These are phyloP conservation scores for Phytophthora tubulina DNA, from an alignment of 352 stramenopile species.

Conservation along the genomic window DNA sequence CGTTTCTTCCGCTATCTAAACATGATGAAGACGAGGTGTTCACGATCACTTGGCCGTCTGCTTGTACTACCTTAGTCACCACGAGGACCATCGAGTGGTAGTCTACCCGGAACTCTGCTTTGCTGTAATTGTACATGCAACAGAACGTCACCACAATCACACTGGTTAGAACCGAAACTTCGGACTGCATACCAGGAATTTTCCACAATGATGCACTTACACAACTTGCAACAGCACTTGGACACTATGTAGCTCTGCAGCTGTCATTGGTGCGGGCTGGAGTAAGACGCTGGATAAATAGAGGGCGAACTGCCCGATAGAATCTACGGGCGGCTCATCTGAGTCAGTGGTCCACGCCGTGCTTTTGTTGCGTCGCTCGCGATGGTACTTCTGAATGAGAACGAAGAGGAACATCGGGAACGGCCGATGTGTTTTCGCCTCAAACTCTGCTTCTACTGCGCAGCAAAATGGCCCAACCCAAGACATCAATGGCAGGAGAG, in stretches of 20 bases:
- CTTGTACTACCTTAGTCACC: constrained; percentile 44
- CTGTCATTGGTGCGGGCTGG: constrained; percentile 62
- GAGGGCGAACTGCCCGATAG: constrained; percentile 80
- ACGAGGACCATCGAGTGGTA: constrained; percentile 47
- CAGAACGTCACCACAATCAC: constrained; percentile 7
- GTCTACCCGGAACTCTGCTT: constrained; percentile 57
- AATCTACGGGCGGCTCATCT: constrained; percentile 77
- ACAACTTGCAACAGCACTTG: constrained; percentile 86
- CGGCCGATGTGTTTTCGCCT: constrained; percentile 80
- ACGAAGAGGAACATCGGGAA: constrained; percentile 80
- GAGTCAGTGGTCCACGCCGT: constrained; percentile 65
- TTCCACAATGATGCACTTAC: constrained; percentile 53
- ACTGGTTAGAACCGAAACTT: not conserved
- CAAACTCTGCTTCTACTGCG: constrained; percentile 88
- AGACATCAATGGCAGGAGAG: constrained; percentile 30
- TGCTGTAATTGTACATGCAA: constrained; percentile 31
- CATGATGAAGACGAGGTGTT: constrained; percentile 39
- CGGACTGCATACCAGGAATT: not conserved
- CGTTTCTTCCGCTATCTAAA: constrained; percentile 27
- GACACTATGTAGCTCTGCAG: constrained; percentile 69
- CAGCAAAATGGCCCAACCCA: constrained; percentile 41
- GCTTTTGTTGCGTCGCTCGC: constrained; percentile 63
- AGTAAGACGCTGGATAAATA: constrained; percentile 79
- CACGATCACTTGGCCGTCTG: constrained; percentile 50
- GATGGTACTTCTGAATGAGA: constrained; percentile 90